Base-by-base conservation (phyloP, 2,329 filamentous ascomycete species). In the Coniochaeta hoffmannii region DNA sequence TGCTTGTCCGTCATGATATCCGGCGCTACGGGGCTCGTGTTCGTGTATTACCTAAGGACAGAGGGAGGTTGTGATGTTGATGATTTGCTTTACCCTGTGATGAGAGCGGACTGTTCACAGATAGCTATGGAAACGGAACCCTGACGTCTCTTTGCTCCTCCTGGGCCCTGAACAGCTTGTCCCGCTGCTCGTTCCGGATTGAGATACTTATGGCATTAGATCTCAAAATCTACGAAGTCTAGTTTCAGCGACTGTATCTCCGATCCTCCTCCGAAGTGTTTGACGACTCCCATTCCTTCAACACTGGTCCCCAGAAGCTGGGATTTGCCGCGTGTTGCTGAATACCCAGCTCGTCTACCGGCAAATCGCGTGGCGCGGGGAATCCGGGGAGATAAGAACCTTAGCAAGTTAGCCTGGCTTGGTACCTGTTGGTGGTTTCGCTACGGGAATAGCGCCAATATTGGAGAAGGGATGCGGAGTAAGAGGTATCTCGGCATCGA, bases 401-500 rank as follows among this genome's bases (percentile, higher is more conserved):
- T 35, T 15, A 14, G 7, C n/a, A 15, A n/a, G n/a, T n/a, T n/a
- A n/a, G n/a, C n/a, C n/a, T n/a, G n/a, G n/a, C n/a, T n/a, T 35
- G 32, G 10, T 35, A 35, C 32, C 32, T n/a, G 34, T 35, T 5
- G 34, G 3, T 36, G 12, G 34, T 36, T 10, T 4, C n/a, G 34
- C 34, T n/a, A 36, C 34, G 32, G 10, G 9, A 17, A n/a, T 12
- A 8, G 30, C 12, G 30, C n/a, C n/a, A 12, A 12, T 26, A n/a
- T 31, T 31, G 49, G 49, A 51, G 19, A 7, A 31, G n/a, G 15
- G 31, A 34, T 51, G 49, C 49, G 49, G 49, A 51, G 49, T 51
- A 51, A 51, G 49, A 28, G 49, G 49, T 34, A 51, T 19, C 31
- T 51, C 49, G 49, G 49, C 49, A 51, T 51, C 49, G 31, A 41